These are phyloP conservation scores for Solanum aculeatissimum DNA, from an alignment of 305 asterid genomes.

Conservation along the genomic window DNA sequence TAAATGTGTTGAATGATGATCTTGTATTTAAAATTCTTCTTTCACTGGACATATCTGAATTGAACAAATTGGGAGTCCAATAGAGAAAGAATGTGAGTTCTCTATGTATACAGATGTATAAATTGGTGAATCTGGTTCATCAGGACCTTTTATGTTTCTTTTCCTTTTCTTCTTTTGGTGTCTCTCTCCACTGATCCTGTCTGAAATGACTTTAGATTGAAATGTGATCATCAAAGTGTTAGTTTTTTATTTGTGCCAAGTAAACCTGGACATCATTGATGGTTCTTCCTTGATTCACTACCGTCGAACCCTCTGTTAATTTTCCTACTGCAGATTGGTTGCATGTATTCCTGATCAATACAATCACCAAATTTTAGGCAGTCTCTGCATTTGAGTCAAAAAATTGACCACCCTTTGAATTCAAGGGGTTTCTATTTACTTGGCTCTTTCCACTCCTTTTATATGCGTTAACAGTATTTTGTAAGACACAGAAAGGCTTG, in stretches of 20 bases:
- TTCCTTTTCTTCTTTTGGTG: not conserved
- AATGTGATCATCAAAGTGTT: not conserved
- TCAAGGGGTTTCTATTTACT: not conserved
- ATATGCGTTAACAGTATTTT: not conserved
- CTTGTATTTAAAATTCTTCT: not conserved
- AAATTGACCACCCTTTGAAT: not conserved
- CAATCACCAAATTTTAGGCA: not conserved
- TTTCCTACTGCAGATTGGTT: not conserved
- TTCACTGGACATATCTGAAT: not conserved
- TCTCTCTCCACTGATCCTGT: not conserved
- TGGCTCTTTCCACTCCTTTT: not conserved
- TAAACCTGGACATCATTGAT: not conserved
- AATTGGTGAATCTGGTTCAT: not conserved
- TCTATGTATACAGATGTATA: not conserved
- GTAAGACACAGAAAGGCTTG: not conserved
- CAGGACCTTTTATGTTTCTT: not conserved
- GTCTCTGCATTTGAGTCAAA: not conserved
- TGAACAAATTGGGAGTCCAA: not conserved
- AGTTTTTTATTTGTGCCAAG: not conserved
- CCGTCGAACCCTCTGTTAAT: not conserved
- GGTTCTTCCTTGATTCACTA: not conserved
- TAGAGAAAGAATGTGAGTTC: not conserved
- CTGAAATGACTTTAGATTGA: not conserved
- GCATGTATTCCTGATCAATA: not conserved
- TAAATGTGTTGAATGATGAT: not conserved